Conservation (phyloP, 2,329 filamentous ascomycete genomes). For the Aureobasidium musti region DNA sequence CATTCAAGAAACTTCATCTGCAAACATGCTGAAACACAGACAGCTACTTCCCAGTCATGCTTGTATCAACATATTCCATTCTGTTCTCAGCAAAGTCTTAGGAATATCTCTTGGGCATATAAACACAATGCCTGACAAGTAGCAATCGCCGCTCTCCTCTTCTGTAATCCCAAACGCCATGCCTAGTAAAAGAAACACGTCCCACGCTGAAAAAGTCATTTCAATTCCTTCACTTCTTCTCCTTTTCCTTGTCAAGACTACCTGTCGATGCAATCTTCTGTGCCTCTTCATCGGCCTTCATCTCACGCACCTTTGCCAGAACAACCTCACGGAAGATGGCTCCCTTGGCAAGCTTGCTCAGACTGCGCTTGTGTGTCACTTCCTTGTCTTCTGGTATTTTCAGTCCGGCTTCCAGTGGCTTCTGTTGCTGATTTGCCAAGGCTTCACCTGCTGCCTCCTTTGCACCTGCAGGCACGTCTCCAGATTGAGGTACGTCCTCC, state of each 20-base stretch:
- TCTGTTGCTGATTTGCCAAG: constrained; percentile 39
- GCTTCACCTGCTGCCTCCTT: constrained; percentile 57
- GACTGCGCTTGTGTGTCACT: constrained; percentile 51
- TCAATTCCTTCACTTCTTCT: background rate
- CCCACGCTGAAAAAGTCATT: constrained; percentile 5
- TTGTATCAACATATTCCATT: background rate
- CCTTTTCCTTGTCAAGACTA: background rate
- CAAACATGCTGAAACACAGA: too few species aligned
- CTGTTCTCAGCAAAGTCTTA: background rate
- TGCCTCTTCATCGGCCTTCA: constrained; percentile 78
- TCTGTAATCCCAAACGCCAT: constrained; percentile 22
- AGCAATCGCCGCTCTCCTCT: background rate
- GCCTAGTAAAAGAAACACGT: background rate
- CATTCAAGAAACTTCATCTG: background rate
- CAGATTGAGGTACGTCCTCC: constrained; percentile 61
- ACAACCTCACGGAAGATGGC: constrained; percentile 94
- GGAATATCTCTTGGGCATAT: background rate
- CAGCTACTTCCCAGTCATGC: background rate
- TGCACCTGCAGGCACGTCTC: constrained; percentile 64
- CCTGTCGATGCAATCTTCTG: constrained; percentile 32
- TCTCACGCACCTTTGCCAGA: constrained; percentile 86
- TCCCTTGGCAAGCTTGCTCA: constrained; percentile 62
- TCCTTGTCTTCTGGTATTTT: constrained; percentile 35
- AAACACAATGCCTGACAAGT: background rate
- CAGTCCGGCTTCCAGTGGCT: constrained; percentile 31